Evolutionary conservation across 345 rosid genomes (phyloP), one percentile per base, ranked within the genome.

Genomic region (Lumnitzera racemosa): DNA sequence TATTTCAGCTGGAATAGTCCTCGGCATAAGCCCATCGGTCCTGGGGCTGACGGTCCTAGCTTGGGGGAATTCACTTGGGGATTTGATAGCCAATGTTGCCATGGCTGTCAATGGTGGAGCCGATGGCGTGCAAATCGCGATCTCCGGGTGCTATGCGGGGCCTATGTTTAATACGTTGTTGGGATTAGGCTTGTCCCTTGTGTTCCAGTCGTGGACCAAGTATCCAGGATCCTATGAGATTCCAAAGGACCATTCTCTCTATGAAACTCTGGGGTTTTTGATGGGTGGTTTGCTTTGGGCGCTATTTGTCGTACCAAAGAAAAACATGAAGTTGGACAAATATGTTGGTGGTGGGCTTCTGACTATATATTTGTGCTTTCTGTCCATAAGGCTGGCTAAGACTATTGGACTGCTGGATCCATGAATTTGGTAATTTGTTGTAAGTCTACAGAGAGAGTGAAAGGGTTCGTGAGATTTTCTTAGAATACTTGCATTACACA

Each of bases 21-120:
- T 90, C 15, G 90, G 96, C 4, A 87, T 88, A 27, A 78, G 78
- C 76, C 91, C 97, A 64, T 90, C 99, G 11, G 77, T 87, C 64
- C 70, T 90, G 16, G 97, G 97, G 16, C 70, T 94, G 2, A 94
- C 97, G 4, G 87, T 94, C 67, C 88, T 94, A 24, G 97, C 97
- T 1, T 90, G 99, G 96, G 98, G 98, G 9, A 92, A 92, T 15
- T 92, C 96, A 2, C 72, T 87, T 0, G 96, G 98, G n/a, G 99
- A 94, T 71, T 73, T 94, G 59, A 81, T 88, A 52, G 81, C 96
- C 0, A 90, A 90, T 36, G 81, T 80, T 29, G 80, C 99, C 0
- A 77, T 94, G 97, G 90, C 96, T 0, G 2, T 83, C 31, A 78
- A 86, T 48, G 95, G 88, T 27, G 99, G 97, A 16, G 61, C 79